These are phyloP conservation scores for Moesziomyces parantarcticus DNA, from an alignment of 1,284 basidiomycete species.

Conservation along the genomic window DNA sequence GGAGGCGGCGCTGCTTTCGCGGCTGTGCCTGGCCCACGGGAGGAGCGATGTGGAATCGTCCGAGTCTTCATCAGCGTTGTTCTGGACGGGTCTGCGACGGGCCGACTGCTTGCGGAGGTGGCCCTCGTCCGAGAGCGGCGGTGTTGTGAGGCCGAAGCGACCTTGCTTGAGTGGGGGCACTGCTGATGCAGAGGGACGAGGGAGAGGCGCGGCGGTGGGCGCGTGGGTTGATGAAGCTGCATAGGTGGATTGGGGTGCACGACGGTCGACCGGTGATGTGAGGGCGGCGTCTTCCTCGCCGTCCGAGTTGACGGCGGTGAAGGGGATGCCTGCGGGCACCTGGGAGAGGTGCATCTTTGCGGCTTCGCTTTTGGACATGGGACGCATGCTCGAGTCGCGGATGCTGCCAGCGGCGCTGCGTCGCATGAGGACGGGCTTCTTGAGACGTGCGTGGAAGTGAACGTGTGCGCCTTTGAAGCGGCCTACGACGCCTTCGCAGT, in stretches of 20 bases:
- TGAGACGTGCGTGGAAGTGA: slow-evolving; percentile 79
- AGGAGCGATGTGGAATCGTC: slow-evolving; percentile 60
- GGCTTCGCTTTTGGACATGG: slow-evolving; percentile 57
- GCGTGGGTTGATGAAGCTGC: slow-evolving; percentile 15
- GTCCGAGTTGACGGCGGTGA: slow-evolving; percentile 59
- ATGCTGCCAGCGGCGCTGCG: slow-evolving; percentile 56
- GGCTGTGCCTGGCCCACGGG: slow-evolving; percentile 56
- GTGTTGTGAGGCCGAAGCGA: slow-evolving; percentile 53
- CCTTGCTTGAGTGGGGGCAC: slow-evolving; percentile 17
- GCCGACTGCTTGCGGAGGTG: slow-evolving; percentile 43
- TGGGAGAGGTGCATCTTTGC: slow-evolving; percentile 54
- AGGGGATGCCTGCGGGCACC: slow-evolving; percentile 55
- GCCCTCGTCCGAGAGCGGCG: slow-evolving; percentile 60
- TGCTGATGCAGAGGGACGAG: slow-evolving; percentile 3
- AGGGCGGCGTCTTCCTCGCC: slow-evolving; percentile 46
- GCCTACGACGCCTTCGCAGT: slow-evolving; percentile 91
- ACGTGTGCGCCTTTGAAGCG: slow-evolving; percentile 79
- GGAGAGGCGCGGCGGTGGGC: slow-evolving; percentile 1
- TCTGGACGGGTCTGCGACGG: slow-evolving; percentile 9
- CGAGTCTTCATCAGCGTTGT: slow-evolving; percentile 52
- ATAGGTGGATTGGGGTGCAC: slow-evolving; percentile 1
- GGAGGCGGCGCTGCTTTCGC: slow-evolving; percentile 33
- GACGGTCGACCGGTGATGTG: slow-evolving; percentile 19
- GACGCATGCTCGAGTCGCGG: slow-evolving; percentile 54
- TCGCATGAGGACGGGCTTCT: slow-evolving; percentile 75